These are phyloP conservation scores for Phytophthora pseudosyringae DNA, from an alignment of 352 stramenopile species.

Conservation along the genomic window DNA sequence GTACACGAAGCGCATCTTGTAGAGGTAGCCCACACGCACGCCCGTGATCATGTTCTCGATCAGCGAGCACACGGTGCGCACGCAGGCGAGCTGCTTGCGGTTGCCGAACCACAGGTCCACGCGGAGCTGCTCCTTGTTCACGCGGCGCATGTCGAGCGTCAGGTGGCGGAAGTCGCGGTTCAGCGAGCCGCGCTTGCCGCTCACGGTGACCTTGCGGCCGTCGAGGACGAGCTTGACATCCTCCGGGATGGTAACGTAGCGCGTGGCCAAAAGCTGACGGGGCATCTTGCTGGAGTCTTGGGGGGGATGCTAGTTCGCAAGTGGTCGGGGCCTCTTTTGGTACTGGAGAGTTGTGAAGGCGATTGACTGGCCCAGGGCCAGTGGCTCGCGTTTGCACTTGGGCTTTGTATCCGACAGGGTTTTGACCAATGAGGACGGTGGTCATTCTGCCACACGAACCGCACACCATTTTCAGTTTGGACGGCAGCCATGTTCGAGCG, in stretches of 20 bases:
- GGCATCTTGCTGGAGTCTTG: conserved; percentile 67
- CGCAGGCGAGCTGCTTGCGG: conserved; percentile 98
- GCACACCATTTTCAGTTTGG: conserved; percentile 13
- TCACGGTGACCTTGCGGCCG: conserved; percentile 96
- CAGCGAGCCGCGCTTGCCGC: conserved; percentile 95
- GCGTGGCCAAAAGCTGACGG: conserved; percentile 92
- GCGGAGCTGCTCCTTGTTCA: conserved; percentile 93
- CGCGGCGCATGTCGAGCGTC: conserved; percentile 94
- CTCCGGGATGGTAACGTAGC: conserved; percentile 94
- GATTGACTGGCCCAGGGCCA: conserved; percentile 31
- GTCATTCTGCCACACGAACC: conserved; percentile 7
- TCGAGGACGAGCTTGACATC: conserved; percentile 95
- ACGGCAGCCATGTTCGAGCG: conserved; percentile 39
- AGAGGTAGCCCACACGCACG: conserved; percentile 97
- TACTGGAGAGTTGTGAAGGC: background rate
- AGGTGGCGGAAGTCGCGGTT: conserved; percentile 98
- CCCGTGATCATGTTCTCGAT: conserved; percentile 99
- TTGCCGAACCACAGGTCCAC: conserved; percentile 99
- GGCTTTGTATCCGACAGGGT: background rate
- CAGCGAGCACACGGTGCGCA: conserved; percentile 98
- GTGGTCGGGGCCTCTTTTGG: conserved; percentile 30
- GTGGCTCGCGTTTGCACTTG: conserved; percentile 7
- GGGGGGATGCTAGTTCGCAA: conserved; percentile 77
- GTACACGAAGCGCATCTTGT: conserved; percentile 99
- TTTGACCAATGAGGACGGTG: conserved; percentile 12